Conservation (phyloP, 495 filamentous ascomycete genomes). For the Xylaria nigripes region DNA sequence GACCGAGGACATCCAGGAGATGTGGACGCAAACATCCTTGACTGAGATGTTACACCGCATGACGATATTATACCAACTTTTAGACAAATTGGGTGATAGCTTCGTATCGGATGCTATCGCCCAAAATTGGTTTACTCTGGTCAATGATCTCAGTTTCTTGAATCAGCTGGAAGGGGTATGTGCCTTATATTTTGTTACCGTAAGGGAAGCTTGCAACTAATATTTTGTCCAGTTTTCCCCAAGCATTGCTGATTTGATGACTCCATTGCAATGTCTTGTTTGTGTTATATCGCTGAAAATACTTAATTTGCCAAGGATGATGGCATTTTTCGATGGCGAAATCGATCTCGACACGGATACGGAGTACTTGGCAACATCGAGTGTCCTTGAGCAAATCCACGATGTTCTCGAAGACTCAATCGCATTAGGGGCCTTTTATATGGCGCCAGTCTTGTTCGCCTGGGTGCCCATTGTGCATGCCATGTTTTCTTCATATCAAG, state of each 20-base stretch:
- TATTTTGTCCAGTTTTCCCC: conserved; percentile 13
- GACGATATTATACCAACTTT: conserved; percentile 61
- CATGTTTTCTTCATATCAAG: conserved; percentile 52
- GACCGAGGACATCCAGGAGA: conserved; percentile 45
- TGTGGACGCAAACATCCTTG: conserved; percentile 55
- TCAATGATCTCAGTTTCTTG: conserved; percentile 57
- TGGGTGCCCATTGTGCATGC: conserved; percentile 70
- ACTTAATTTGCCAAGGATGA: conserved; percentile 54
- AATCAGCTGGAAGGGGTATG: conserved; percentile 50
- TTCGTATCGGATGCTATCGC: conserved; percentile 53
- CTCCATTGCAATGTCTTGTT: conserved; percentile 57
- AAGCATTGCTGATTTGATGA: conserved; percentile 45
- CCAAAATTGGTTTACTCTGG: conserved; percentile 62
- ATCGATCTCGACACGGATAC: conserved; percentile 34
- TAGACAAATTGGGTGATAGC: conserved; percentile 48
- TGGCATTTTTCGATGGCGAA: conserved; percentile 35
- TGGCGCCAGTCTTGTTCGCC: conserved; percentile 61
- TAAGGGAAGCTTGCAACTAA: not conserved
- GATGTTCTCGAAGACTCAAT: conserved; percentile 49
- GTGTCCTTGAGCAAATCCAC: conserved; percentile 57
- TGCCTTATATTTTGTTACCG: conserved; percentile 6
- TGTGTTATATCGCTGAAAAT: conserved; percentile 67
- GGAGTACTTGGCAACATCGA: conserved; percentile 54
- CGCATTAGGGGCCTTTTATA: conserved; percentile 36
- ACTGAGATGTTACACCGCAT: conserved; percentile 64